These are phyloP conservation scores for Zoysia japonica DNA, from an alignment of 176 grass and related monocot species.

Conservation along the genomic window DNA sequence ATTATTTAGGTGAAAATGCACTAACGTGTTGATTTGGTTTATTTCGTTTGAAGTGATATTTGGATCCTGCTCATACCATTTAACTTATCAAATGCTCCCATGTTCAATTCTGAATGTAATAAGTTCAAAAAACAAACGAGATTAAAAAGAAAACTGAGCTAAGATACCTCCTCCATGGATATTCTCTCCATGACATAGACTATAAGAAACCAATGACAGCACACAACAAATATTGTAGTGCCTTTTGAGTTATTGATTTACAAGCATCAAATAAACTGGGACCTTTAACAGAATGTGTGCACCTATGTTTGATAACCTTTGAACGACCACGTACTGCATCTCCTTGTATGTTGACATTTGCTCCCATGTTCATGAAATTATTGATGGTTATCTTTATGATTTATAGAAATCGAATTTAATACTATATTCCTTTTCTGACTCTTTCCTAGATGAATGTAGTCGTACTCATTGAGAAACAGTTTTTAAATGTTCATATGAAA, in stretches of 20 bases:
- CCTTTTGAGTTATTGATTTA: slow-evolving; percentile 6
- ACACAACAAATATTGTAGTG: neutral
- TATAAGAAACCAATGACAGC: neutral
- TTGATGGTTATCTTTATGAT: neutral
- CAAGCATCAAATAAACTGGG: neutral
- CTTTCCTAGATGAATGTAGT: neutral
- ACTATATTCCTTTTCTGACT: neutral
- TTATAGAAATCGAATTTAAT: neutral
- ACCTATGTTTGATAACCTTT: slow-evolving; percentile 1
- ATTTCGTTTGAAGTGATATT: neutral
- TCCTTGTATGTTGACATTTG: neutral
- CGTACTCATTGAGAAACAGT: neutral
- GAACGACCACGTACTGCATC: neutral
- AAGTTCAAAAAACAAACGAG: neutral
- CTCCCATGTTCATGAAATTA: neutral
- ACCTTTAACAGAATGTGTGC: neutral
- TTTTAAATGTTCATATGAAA: neutral
- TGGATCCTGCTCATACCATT: neutral
- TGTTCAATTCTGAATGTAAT: neutral
- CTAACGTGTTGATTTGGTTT: neutral
- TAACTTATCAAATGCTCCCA: neutral
- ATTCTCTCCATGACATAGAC: neutral
- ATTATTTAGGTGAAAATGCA: neutral
- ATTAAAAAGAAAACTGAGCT: neutral
- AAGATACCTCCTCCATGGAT: neutral